phyloP scores from a whole-genome alignment of 129 eudicot genomes.

The Arctium minus region DNA sequence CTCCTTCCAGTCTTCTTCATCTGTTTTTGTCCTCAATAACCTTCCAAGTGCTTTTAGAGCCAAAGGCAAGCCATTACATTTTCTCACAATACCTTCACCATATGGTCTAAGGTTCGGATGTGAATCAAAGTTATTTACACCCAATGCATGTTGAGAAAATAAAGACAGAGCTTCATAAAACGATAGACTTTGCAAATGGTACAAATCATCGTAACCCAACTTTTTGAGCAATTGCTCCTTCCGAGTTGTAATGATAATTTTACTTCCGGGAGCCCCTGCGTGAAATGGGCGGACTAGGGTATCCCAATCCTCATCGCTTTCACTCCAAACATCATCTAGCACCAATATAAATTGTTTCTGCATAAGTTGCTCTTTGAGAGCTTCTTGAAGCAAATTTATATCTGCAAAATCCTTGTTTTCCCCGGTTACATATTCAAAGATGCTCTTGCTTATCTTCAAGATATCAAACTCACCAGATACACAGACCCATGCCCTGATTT shows the following conservation, averaged over 20 bases:
- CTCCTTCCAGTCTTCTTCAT: not conserved
- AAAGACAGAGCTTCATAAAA: slow-evolving; percentile 19
- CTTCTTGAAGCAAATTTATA: slow-evolving; percentile 31
- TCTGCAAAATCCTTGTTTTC: not conserved
- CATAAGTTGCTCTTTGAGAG: slow-evolving; percentile 7
- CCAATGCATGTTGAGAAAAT: slow-evolving; percentile 35
- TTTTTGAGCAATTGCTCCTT: not conserved
- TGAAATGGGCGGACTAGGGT: slow-evolving; percentile 20
- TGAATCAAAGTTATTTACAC: not conserved
- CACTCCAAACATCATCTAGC: slow-evolving; percentile 49
- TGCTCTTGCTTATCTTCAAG: slow-evolving; percentile 4
- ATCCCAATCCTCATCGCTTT: slow-evolving; percentile 26
- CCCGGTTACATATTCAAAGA: slow-evolving; percentile 11
- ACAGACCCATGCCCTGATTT: slow-evolving; percentile 38
- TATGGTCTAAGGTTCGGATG: not conserved
- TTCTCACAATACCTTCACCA: slow-evolving; percentile 20
- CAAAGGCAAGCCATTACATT: slow-evolving; percentile 34
- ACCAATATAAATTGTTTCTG: slow-evolving; percentile 34
- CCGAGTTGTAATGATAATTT: slow-evolving; percentile 43
- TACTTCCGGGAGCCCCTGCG: slow-evolving; percentile 34
- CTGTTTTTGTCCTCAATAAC: slow-evolving; percentile 1
- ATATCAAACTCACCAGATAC: slow-evolving; percentile 34
- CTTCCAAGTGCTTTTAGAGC: slow-evolving; percentile 29
- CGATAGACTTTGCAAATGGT: slow-evolving; percentile 15
- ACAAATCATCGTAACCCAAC: slow-evolving; percentile 13